Conservation (phyloP, 495 filamentous ascomycete genomes). For the Neurospora africana region DNA sequence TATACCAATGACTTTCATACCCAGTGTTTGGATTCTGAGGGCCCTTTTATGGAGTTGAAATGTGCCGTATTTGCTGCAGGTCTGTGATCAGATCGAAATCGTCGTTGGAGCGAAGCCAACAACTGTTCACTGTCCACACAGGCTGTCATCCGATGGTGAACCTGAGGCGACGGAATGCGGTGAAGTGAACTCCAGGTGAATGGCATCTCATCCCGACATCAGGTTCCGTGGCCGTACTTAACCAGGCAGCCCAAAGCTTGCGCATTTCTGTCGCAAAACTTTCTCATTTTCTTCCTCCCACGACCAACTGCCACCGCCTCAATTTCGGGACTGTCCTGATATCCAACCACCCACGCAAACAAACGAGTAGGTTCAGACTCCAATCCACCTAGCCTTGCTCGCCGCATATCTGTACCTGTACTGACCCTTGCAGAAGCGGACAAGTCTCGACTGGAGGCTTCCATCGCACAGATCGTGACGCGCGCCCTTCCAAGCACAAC, state of each 20-base stretch:
- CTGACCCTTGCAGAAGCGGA: neutral
- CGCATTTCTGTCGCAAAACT: neutral
- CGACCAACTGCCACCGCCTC: neutral
- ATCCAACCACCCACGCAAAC: neutral
- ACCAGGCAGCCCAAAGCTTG: too few species aligned
- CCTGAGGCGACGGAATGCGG: neutral
- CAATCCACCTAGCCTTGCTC: neutral
- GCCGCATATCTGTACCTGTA: neutral
- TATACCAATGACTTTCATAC: neutral
- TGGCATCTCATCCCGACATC: neutral
- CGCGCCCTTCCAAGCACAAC: neutral
- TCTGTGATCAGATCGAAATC: too few species aligned
- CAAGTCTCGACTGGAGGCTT: neutral
- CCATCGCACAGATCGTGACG: neutral
- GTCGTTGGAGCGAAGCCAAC: too few species aligned
- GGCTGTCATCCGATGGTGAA: neutral
- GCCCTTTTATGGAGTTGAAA: too few species aligned
- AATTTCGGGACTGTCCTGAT: neutral
- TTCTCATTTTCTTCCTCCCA: neutral
- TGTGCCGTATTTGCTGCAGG: too few species aligned
- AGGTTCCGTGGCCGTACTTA: too few species aligned
- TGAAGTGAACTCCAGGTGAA: neutral
- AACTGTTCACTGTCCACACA: neutral
- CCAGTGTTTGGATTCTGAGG: too few species aligned
- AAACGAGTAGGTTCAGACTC: neutral